Conservation (phyloP, 371 early-diverging fungal species). For the Lichtheimia corymbifera region DNA sequence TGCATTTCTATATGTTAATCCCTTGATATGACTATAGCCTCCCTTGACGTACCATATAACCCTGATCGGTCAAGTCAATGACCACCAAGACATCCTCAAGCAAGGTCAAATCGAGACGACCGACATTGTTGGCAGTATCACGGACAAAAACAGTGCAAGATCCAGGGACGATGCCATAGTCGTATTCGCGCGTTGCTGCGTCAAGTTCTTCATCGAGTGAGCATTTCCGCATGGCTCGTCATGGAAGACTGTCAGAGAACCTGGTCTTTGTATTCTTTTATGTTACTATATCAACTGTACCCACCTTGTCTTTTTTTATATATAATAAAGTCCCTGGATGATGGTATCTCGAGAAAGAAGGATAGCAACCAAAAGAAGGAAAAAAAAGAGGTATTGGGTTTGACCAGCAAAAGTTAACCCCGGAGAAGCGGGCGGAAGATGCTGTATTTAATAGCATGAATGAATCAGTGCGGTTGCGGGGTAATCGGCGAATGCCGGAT, state of each 20-base stretch:
- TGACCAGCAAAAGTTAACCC: no score
- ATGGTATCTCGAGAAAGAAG: background rate
- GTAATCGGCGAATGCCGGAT: no score
- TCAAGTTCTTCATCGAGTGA: slow-evolving; percentile 26
- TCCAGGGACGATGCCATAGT: slow-evolving; percentile 49
- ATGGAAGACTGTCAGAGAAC: background rate
- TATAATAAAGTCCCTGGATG: background rate
- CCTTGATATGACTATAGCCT: background rate
- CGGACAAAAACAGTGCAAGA: slow-evolving; percentile 45
- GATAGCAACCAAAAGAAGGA: background rate
- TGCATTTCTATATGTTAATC: background rate
- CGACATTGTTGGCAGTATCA: slow-evolving; percentile 32
- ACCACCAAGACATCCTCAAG: slow-evolving; percentile 44
- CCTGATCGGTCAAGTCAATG: slow-evolving; percentile 35
- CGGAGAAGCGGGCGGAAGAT: no score
- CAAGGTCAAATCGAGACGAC: slow-evolving; percentile 39
- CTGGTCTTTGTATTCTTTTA: background rate
- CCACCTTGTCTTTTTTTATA: no score
- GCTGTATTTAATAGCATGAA: no score
- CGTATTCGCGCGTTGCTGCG: slow-evolving; percentile 31
- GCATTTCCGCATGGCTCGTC: slow-evolving; percentile 13
- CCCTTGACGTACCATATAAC: slow-evolving; percentile 32
- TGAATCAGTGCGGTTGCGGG: no score
- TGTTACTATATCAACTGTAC: background rate
- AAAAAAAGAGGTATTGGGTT: background rate